Evolutionary conservation across 2,329 filamentous ascomycete species (phyloP).

Genomic region (Fusarium sp.): DNA sequence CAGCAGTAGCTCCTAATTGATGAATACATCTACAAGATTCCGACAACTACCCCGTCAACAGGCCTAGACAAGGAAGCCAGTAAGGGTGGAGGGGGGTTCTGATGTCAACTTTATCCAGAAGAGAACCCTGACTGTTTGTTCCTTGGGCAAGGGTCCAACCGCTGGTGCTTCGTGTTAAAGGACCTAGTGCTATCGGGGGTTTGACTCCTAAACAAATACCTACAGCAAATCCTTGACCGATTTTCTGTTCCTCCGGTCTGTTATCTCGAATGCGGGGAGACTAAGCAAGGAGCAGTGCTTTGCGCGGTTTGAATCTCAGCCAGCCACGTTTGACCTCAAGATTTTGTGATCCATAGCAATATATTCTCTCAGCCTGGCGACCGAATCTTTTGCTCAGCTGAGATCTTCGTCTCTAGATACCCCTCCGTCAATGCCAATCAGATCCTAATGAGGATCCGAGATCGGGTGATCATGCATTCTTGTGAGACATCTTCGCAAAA

Average conservation of each 20-base stretch:
- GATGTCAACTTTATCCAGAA: background rate
- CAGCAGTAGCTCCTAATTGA: background rate
- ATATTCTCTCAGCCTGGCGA: slow-evolving; percentile 14
- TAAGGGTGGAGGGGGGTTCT: background rate
- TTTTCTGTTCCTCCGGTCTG: too few relatives aligned
- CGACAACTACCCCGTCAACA: background rate
- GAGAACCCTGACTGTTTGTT: too few relatives aligned
- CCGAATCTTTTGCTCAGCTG: background rate
- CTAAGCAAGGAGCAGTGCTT: background rate
- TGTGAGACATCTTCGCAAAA: background rate
- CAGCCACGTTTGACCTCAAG: background rate
- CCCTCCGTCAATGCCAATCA: background rate
- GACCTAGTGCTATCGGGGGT: background rate
- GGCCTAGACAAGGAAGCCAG: background rate
- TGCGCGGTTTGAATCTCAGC: background rate
- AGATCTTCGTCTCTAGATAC: background rate
- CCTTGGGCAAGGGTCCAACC: too few relatives aligned
- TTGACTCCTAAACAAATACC: background rate
- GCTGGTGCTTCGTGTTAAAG: background rate
- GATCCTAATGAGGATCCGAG: background rate
- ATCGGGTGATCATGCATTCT: background rate
- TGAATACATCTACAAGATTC: background rate
- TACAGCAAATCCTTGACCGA: background rate
- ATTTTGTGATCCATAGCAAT: background rate
- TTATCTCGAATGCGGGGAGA: background rate